Conservation (phyloP, 108 stramenopile genomes). For the Cyclotella kingstonii region DNA sequence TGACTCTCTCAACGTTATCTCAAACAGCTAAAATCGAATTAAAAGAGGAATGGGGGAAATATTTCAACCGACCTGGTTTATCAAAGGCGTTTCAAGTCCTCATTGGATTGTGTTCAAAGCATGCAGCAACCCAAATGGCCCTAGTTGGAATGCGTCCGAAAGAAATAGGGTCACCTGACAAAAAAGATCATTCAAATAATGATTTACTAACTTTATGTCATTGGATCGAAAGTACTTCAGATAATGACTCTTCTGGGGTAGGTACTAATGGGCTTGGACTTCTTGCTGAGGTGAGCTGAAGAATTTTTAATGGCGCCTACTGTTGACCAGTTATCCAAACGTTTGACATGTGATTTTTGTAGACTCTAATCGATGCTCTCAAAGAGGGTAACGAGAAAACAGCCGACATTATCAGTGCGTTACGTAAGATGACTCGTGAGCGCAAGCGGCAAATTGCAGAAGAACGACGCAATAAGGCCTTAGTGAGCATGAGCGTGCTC, state of each 20-base stretch:
- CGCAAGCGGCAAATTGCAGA: conserved; percentile 81
- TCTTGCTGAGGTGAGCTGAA: conserved; percentile 53
- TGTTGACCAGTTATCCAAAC: no score
- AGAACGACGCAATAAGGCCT: conserved; percentile 65
- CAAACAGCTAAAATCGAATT: background rate
- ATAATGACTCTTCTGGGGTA: conserved; percentile 46
- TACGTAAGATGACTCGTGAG: conserved; percentile 66
- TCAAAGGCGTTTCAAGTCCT: conserved; percentile 63
- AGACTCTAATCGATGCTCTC: conserved; percentile 73
- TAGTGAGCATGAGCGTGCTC: conserved; percentile 60
- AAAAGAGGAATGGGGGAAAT: conserved; percentile 54
- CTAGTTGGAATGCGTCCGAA: no score
- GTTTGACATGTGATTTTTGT: no score
- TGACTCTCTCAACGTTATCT: background rate
- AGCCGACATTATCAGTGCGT: conserved; percentile 25
- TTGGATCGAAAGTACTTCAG: conserved; percentile 86
- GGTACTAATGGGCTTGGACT: conserved; percentile 64
- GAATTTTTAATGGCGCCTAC: no score
- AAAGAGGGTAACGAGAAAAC: conserved; percentile 45
- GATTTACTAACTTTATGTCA: conserved; percentile 59
- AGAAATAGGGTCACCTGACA: no score
- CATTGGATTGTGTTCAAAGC: conserved; percentile 60
- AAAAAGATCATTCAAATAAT: background rate
- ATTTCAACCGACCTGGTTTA: conserved; percentile 60
- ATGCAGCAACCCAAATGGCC: conserved; percentile 52